These are phyloP conservation scores for Ogataea zsoltii DNA, from an alignment of 805 yeast genomes.

Conservation along the genomic window DNA sequence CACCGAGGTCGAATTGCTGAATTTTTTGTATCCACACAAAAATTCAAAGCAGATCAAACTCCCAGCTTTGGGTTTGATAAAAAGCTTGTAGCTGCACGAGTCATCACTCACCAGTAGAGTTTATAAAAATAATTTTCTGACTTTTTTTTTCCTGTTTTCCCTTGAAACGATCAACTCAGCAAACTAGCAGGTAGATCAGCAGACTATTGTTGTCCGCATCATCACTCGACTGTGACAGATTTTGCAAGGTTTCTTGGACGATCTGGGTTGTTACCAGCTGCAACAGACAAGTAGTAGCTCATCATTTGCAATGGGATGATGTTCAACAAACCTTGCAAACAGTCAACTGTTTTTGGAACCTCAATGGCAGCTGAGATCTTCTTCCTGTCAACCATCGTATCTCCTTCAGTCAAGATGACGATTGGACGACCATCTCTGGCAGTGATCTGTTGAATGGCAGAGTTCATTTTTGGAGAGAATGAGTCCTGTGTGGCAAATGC, in stretches of 20 bases:
- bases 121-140: neutral
- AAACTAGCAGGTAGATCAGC: neutral
- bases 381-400: constrained; percentile 56
- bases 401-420: constrained; percentile 83
- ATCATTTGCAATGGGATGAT: constrained; percentile 93
- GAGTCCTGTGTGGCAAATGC: constrained; percentile 97
- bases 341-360: constrained; percentile 95
- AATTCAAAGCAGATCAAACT: too few species aligned
- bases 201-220: neutral
- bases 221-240: constrained; percentile 92
- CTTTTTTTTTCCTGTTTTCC: neutral
- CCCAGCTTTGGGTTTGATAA: neutral
- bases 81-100: neutral
- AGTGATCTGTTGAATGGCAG: constrained; percentile 93
- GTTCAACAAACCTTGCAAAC: constrained; percentile 94
- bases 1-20: too few species aligned
- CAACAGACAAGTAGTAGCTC: constrained; percentile 95
- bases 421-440: constrained; percentile 98
- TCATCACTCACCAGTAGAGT: constrained; percentile 4
- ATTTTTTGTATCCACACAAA: neutral
- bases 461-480: constrained; percentile 91
- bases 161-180: neutral
- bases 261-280: constrained; percentile 94
- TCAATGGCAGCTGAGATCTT: constrained; percentile 71
- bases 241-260: constrained; percentile 99